Conservation (phyloP, 2,329 filamentous ascomycete genomes). For the Aureobasidium sp. region DNA sequence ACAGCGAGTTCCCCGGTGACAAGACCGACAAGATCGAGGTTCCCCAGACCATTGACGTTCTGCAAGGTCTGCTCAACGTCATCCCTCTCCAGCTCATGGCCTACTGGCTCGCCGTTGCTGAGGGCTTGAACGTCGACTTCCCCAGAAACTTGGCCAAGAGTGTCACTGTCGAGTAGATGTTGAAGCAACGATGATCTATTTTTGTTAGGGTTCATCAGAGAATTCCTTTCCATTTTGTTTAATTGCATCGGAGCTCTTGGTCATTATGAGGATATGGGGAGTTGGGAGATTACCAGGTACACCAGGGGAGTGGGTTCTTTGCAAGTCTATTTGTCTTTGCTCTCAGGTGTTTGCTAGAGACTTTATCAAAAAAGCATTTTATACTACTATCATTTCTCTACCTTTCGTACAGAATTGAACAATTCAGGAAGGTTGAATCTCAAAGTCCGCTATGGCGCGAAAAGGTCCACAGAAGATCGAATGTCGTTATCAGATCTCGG, state of each 20-base stretch:
- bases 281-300: constrained; percentile 1
- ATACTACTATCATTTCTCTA: background rate
- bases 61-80: constrained; percentile 96
- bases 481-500: background rate
- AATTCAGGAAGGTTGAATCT: too few relatives aligned
- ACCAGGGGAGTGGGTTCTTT: background rate
- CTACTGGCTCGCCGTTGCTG: constrained; percentile 96
- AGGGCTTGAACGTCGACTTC: constrained; percentile 97
- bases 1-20: constrained; percentile 80
- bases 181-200: background rate
- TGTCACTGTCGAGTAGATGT: constrained; percentile 84
- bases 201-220: background rate
- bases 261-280: constrained; percentile 2
- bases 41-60: constrained; percentile 85
- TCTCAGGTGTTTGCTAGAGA: background rate
- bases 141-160: constrained; percentile 98
- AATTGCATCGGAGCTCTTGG: constrained; percentile 10
- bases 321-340: background rate
- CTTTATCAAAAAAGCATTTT: constrained; percentile 6
- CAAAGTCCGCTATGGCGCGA: background rate
- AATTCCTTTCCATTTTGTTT: background rate
- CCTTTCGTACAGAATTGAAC: too few relatives aligned
- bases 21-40: constrained; percentile 97
- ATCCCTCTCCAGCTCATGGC: constrained; percentile 96
- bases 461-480: background rate